Evolutionary conservation across 1,139 yeast genomes (phyloP).

Genomic region (Blastobotrys capitulatus): DNA sequence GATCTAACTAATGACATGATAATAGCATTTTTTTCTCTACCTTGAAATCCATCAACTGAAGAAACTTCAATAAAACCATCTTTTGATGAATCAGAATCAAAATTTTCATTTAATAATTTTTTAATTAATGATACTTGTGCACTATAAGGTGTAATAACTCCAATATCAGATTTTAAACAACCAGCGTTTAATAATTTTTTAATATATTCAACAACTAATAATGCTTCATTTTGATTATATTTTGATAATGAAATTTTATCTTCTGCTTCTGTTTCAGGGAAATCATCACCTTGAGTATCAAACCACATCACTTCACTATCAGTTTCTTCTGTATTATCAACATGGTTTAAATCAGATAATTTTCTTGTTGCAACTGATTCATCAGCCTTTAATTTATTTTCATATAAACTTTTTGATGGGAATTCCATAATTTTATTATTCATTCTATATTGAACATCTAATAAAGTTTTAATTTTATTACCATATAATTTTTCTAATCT

Average conservation of each 20-base stretch:
- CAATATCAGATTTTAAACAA: conserved; percentile 45
- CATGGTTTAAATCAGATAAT: conserved; percentile 52
- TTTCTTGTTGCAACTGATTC: conserved; percentile 48
- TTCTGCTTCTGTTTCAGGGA: conserved; percentile 46
- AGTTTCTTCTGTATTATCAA: conserved; percentile 43
- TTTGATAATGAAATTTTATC: conserved; percentile 38
- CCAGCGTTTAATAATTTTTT: conserved; percentile 46
- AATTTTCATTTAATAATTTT: conserved; percentile 28
- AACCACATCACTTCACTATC: conserved; percentile 61
- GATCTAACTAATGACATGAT: conserved; percentile 77
- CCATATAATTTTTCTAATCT: conserved; percentile 52
- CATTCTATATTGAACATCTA: conserved; percentile 86
- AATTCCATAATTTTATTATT: conserved; percentile 70
- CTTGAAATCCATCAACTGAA: conserved; percentile 90
- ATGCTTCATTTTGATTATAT: conserved; percentile 68
- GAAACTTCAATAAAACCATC: conserved; percentile 68
- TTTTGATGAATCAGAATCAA: conserved; percentile 28
- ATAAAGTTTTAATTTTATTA: conserved; percentile 46
- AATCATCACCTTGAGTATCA: conserved; percentile 83
- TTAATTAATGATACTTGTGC: conserved; percentile 73
- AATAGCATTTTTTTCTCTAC: conserved; percentile 83
- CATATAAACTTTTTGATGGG: conserved; percentile 65
- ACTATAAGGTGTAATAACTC: conserved; percentile 82
- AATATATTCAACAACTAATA: conserved; percentile 55
- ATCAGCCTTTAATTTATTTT: conserved; percentile 57